phyloP scores from a whole-genome alignment of 176 grass and related monocot genomes.

The Musa itinerans region DNA sequence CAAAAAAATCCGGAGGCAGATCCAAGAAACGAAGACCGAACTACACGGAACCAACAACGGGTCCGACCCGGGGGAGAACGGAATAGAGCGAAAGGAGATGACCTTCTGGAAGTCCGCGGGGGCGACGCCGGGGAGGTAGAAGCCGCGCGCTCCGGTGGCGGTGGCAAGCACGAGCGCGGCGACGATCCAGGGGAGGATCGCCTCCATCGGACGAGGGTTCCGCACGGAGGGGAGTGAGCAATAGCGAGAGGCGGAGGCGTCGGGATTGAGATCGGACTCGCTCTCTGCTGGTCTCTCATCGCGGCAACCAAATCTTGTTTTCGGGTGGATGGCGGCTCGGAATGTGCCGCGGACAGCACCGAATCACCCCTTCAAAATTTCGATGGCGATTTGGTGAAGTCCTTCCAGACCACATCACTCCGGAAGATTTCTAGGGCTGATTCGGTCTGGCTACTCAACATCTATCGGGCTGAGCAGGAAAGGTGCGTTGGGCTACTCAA shows the following conservation, averaged over 20 bases:
- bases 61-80: no score
- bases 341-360: no score
- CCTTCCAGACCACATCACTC: no score
- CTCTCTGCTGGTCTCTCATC: neutral
- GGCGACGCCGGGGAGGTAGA: constrained; percentile 85
- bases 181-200: no score
- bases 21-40: constrained; percentile 5
- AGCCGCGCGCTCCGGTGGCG: constrained; percentile 27
- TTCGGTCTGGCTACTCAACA: no score
- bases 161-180: constrained; percentile 4
- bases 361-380: no score
- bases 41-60: neutral
- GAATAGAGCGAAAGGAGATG: neutral
- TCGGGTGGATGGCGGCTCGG: no score
- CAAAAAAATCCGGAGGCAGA: neutral
- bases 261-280: neutral
- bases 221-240: neutral
- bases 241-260: neutral
- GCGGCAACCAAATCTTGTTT: no score
- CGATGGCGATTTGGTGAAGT: no score
- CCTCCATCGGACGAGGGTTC: constrained; percentile 2
- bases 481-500: no score
- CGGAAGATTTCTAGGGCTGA: no score
- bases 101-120: constrained; percentile 75
- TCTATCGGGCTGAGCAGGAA: no score